phyloP scores from a whole-genome alignment of 805 yeast species.

The Lipomyces spencermartinsiae region DNA sequence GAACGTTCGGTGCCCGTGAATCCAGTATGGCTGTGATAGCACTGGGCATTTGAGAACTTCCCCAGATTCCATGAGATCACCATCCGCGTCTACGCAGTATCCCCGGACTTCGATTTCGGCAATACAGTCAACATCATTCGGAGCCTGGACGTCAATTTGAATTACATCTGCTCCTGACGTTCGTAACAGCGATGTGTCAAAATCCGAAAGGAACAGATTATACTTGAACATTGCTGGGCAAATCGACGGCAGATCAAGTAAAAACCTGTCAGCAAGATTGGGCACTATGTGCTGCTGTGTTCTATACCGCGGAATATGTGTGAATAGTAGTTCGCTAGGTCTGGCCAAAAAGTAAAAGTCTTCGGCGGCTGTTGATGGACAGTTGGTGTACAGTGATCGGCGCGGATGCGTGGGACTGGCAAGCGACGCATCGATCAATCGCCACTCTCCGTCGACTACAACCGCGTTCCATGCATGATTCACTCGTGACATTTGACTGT shows the following conservation, averaged over 20 bases:
- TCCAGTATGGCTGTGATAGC: slow-evolving; percentile 81
- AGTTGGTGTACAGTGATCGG: slow-evolving; percentile 52
- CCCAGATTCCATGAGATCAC: slow-evolving; percentile 47
- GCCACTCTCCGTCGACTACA: slow-evolving; percentile 74
- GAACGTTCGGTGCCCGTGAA: slow-evolving; percentile 65
- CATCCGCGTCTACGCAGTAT: slow-evolving; percentile 28
- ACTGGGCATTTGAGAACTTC: slow-evolving; percentile 55
- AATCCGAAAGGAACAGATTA: slow-evolving; percentile 65
- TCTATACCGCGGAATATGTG: slow-evolving; percentile 83
- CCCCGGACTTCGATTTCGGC: slow-evolving; percentile 50
- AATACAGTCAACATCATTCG: slow-evolving; percentile 71
- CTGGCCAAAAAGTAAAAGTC: slow-evolving; percentile 77
- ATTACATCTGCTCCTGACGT: slow-evolving; percentile 76
- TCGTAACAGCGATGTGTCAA: slow-evolving; percentile 76
- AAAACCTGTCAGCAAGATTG: slow-evolving; percentile 76
- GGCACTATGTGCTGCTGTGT: slow-evolving; percentile 88
- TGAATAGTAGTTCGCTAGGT: slow-evolving; percentile 76
- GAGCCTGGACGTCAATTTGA: slow-evolving; percentile 77
- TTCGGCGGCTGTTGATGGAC: slow-evolving; percentile 47
- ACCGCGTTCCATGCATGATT: slow-evolving; percentile 93
- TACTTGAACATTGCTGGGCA: slow-evolving; percentile 78
- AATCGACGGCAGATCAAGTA: slow-evolving; percentile 82
- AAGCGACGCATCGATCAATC: slow-evolving; percentile 74
- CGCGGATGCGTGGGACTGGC: slow-evolving; percentile 66
- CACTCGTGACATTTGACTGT: slow-evolving; percentile 50